Conservation (phyloP, 2,329 filamentous ascomycete genomes). For the Colletotrichum higginsianum region DNA sequence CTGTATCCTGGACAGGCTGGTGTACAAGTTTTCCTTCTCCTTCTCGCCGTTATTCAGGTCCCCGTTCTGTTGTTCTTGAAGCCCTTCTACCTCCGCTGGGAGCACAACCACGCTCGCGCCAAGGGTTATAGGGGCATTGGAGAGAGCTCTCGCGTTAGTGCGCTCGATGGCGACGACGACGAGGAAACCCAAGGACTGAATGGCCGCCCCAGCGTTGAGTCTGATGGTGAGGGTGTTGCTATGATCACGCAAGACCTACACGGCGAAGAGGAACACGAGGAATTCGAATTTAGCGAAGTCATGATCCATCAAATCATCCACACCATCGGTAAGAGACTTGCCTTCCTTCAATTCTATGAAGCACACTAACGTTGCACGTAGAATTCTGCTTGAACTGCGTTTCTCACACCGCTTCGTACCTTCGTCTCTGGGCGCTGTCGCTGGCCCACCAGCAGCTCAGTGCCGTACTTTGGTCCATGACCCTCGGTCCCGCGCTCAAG, state of each 20-base stretch:
- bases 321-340: slow-evolving; percentile 84
- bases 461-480: slow-evolving; percentile 97
- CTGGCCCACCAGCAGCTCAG: slow-evolving; percentile 98
- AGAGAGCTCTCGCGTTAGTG: slow-evolving; percentile 89
- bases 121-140: slow-evolving; percentile 94
- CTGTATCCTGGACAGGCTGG: slow-evolving; percentile 84
- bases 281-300: slow-evolving; percentile 96
- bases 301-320: slow-evolving; percentile 99
- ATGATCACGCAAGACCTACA: slow-evolving; percentile 90
- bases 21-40: slow-evolving; percentile 84
- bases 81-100: slow-evolving; percentile 93
- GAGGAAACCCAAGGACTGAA: slow-evolving; percentile 78
- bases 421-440: slow-evolving; percentile 97
- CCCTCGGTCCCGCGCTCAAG: slow-evolving; percentile 82
- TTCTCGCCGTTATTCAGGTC: slow-evolving; percentile 88
- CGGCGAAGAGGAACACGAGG: slow-evolving; percentile 86
- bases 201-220: slow-evolving; percentile 64
- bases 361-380: slow-evolving; percentile 57
- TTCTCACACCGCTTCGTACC: slow-evolving; percentile 97
- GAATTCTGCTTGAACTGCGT: slow-evolving; percentile 99
- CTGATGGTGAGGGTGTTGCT: slow-evolving; percentile 85
- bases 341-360: neutral
- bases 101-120: slow-evolving; percentile 90
- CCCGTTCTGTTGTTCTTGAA: slow-evolving; percentile 94
- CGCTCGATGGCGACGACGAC: slow-evolving; percentile 91